A percentile compares a stretch with the other conserved stretches of the same genome.
Conservation (phyloP, 1,284 basidiomycete genomes). For the Microbotryomycetes sp. region DNA sequence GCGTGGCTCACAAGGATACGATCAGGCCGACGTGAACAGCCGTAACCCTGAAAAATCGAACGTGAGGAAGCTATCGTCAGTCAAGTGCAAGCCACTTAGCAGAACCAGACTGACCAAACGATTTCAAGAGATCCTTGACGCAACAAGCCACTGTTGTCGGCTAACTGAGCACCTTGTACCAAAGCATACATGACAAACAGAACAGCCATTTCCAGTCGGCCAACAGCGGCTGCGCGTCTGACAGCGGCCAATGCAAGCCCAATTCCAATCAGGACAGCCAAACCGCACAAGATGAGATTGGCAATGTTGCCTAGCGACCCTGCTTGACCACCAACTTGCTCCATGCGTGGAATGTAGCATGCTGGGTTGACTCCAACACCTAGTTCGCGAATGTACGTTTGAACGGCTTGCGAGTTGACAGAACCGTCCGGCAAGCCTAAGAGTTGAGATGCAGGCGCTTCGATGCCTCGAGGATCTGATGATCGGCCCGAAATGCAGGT, state of each 20-base stretch:
- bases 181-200: conserved; percentile 35
- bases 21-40: conserved; percentile 31
- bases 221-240: conserved; percentile 33
- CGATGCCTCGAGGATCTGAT: conserved; percentile 16
- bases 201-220: conserved; percentile 30
- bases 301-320: conserved; percentile 34
- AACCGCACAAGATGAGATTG: conserved; percentile 32
- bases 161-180: conserved; percentile 34
- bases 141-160: conserved; percentile 33
- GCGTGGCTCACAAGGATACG: conserved; percentile 15
- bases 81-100: neutral
- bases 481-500: neutral
- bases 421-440: conserved; percentile 31
- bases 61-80: neutral
- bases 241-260: conserved; percentile 27
- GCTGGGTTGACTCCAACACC: conserved; percentile 31
- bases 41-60: conserved; percentile 11
- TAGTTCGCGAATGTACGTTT: conserved; percentile 8
- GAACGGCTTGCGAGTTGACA: conserved; percentile 7
- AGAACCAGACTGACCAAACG: conserved; percentile 19
- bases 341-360: conserved; percentile 33
- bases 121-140: conserved; percentile 25
- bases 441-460: conserved; percentile 22
- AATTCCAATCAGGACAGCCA: conserved; percentile 32
- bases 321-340: conserved; percentile 19